Evolutionary conservation across 495 filamentous ascomycete species (phyloP), one percentile per base, ranked within the genome.

Genomic region (Aspergillus panamensis): DNA sequence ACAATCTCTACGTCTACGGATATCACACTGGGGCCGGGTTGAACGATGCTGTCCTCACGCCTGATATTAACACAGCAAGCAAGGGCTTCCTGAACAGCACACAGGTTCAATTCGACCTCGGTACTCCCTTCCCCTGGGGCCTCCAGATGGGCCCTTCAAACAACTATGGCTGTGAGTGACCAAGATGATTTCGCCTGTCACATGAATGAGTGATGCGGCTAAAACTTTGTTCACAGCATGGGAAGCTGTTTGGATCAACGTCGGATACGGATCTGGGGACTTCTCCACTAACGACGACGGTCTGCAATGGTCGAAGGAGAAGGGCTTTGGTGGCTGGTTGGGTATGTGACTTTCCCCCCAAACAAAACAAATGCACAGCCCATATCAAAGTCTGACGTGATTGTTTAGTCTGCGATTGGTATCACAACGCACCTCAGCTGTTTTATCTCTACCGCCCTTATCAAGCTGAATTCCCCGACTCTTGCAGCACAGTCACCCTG

Each of bases 331-430:
- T n/a, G 79, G 80, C 16, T 83, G 80, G 80, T 60, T 81, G 19
- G 77, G 79, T 82, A 62, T 64, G 78, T 73, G 51, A 30, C 55
- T 54, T 32, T 5, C 20, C 21, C 7, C 51, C 7, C 51, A 33
- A 10, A n/a, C 13, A 30, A 20, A n/a, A 8, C 1, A 9, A 20
- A 12, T 9, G 51, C n/a, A 31, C 51, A 32, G 40, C 39, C 48
- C 19, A 48, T 31, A 56, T 21, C 47, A 17, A 37, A 20, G 30
- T 48, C 61, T 60, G 31, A 61, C 42, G 9, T 35, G n/a, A 9
- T 51, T 33, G 48, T 51, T 31, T 53, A 83, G 80, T 77, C 6
- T 83, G 81, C 50, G 75, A 82, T 53, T 83, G 81, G 80, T 78
- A 65, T 61, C 80, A 82, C 63, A 79, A 76, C 47, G 71, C 64